Evolutionary conservation across 129 eudicot genomes (phyloP).

Genomic region (Cynara cardunculus): DNA sequence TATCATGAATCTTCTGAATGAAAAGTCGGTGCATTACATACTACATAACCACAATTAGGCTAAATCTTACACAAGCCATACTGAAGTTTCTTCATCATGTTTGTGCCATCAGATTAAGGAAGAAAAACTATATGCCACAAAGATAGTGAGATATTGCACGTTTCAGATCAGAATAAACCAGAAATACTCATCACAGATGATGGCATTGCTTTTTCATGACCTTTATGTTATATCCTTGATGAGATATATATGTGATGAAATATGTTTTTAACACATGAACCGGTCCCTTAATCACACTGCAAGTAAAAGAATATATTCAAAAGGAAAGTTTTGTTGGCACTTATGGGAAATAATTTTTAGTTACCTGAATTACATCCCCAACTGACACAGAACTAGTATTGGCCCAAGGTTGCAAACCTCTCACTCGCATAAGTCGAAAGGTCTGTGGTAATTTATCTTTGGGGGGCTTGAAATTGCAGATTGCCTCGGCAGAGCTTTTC

Average conservation of each 20-base stretch:
- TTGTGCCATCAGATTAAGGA: neutral
- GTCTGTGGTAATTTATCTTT: slow-evolving; percentile 56
- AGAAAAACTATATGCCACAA: neutral
- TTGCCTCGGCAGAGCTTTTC: slow-evolving; percentile 39
- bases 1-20: neutral
- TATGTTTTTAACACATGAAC: neutral
- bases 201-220: neutral
- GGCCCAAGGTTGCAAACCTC: slow-evolving; percentile 85
- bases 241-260: neutral
- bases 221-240: neutral
- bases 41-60: neutral
- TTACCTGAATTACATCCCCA: slow-evolving; percentile 80
- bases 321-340: neutral
- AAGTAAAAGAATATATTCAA: neutral
- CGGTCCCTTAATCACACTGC: neutral
- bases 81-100: neutral
- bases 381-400: slow-evolving; percentile 84
- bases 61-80: neutral
- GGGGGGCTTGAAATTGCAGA: slow-evolving; percentile 44
- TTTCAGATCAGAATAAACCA: neutral
- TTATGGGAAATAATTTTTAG: neutral
- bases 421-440: slow-evolving; percentile 81
- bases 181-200: neutral
- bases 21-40: neutral
- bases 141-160: neutral